Conservation (phyloP, 441 rosid genomes). For the Adansonia grandidieri region DNA sequence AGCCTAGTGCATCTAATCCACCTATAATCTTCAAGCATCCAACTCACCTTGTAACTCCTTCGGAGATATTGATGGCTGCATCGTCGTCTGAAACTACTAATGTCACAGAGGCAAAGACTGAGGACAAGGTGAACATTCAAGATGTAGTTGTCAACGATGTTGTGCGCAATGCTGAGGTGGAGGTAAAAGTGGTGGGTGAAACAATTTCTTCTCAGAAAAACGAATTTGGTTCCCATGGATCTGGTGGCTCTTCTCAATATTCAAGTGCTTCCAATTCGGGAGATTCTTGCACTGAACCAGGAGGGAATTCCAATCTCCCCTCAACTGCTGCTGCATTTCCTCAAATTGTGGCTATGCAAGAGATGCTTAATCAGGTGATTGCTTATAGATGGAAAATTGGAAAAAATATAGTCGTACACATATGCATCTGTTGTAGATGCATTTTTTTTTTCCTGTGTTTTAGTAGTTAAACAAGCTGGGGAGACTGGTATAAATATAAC, state of each 20-base stretch:
- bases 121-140: slow-evolving; percentile 50
- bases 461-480: not conserved
- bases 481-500: not conserved
- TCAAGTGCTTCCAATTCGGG: slow-evolving; percentile 61
- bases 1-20: slow-evolving; percentile 44
- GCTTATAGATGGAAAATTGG: not conserved
- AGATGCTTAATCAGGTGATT: slow-evolving; percentile 80
- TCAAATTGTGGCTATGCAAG: slow-evolving; percentile 68
- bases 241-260: slow-evolving; percentile 55
- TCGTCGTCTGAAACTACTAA: slow-evolving; percentile 61
- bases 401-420: no score
- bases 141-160: slow-evolving; percentile 54
- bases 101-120: slow-evolving; percentile 46
- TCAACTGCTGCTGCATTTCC: slow-evolving; percentile 47
- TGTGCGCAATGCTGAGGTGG: slow-evolving; percentile 48
- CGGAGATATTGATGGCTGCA: slow-evolving; percentile 67
- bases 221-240: slow-evolving; percentile 47
- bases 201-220: slow-evolving; percentile 44
- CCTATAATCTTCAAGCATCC: slow-evolving; percentile 68
- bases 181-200: slow-evolving; percentile 71
- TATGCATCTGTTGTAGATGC: not conserved
- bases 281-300: slow-evolving; percentile 58
- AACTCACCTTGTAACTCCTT: slow-evolving; percentile 90
- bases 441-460: not conserved
- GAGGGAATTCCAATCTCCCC: slow-evolving; percentile 47